phyloP scores from a whole-genome alignment of 306 rosid species.

The Cucurbita argyrosperma region DNA sequence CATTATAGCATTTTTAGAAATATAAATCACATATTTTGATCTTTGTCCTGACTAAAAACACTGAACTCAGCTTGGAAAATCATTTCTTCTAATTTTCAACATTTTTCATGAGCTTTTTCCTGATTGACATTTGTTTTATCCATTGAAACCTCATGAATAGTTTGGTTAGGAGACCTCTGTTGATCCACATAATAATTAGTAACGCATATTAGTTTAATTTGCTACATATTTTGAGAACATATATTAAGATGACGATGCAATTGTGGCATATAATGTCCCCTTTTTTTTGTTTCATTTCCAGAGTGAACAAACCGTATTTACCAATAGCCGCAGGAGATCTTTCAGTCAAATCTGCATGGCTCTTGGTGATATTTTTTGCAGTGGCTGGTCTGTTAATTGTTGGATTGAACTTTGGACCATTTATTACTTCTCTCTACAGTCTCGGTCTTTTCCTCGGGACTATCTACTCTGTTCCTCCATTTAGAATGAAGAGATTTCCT shows the following conservation, averaged over 20 bases:
- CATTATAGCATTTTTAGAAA: too few species aligned
- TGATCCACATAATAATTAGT: neutral
- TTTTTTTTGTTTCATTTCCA: constrained; percentile 27
- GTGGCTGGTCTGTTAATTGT: constrained; percentile 60
- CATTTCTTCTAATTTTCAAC: neutral
- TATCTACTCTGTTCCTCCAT: constrained; percentile 87
- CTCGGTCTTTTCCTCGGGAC: constrained; percentile 91
- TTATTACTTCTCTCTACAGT: constrained; percentile 66
- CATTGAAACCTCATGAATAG: neutral
- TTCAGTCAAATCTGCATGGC: constrained; percentile 89
- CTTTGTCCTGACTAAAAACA: neutral
- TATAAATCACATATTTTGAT: neutral
- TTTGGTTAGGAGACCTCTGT: neutral
- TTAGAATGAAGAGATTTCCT: constrained; percentile 89
- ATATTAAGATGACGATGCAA: neutral
- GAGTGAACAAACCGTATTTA: constrained; percentile 94
- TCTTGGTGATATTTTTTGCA: constrained; percentile 76
- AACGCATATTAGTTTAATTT: neutral
- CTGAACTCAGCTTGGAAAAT: neutral
- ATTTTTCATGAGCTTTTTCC: neutral
- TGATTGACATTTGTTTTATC: neutral
- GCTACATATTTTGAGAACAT: neutral
- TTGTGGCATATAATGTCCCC: neutral
- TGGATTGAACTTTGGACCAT: constrained; percentile 70
- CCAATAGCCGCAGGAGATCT: constrained; percentile 99